These are phyloP conservation scores for Petunia secreta DNA, from an alignment of 257 asterid genomes.

Conservation along the genomic window DNA sequence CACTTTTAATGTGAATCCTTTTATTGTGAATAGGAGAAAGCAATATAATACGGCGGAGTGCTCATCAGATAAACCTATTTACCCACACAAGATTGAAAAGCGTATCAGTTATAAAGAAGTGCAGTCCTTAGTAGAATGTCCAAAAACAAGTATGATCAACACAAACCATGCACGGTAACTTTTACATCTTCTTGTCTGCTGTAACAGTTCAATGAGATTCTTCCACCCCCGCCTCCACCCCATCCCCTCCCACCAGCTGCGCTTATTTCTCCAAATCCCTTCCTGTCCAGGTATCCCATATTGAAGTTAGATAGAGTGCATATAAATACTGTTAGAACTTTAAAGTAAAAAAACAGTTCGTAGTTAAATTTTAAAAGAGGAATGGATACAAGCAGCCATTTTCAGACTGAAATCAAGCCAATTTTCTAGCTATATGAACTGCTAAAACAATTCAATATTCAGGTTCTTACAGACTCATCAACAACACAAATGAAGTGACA, in stretches of 20 bases:
- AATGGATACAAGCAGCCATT: conserved; percentile 9
- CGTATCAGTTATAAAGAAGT: conserved; percentile 29
- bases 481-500: background rate
- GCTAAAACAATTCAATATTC: background rate
- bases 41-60: background rate
- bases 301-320: conserved; percentile 28
- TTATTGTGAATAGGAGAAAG: background rate
- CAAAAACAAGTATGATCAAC: conserved; percentile 37
- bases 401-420: conserved; percentile 16
- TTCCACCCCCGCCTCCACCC: conserved; percentile 99
- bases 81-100: conserved; percentile 30
- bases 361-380: conserved; percentile 15
- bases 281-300: conserved; percentile 50
- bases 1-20: background rate
- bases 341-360: background rate
- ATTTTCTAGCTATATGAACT: background rate
- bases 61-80: background rate
- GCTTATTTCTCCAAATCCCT: conserved; percentile 80
- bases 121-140: conserved; percentile 33
- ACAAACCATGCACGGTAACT: conserved; percentile 85
- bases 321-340: background rate
- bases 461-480: conserved; percentile 9
- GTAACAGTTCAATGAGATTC: conserved; percentile 88
- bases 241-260: conserved; percentile 97
- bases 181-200: conserved; percentile 96